Base-by-base conservation (phyloP, 2,329 filamentous ascomycete species). In the Paraphoma sp. region DNA sequence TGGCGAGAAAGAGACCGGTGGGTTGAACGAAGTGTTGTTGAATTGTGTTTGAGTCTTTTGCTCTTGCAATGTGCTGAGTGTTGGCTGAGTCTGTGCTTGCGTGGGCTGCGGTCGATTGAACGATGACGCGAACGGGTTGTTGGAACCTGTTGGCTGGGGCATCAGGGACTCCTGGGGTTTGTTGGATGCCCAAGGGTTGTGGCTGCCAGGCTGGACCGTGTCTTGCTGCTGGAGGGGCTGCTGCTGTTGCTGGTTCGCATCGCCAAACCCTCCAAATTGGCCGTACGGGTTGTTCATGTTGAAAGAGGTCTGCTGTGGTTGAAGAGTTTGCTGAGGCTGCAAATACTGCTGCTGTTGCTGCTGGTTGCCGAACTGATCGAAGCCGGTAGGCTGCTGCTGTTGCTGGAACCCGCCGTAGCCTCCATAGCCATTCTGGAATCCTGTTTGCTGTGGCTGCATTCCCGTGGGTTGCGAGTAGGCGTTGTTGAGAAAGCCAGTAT, bases 121-220 rank as follows among this genome's bases (percentile, higher is more conserved):
- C n/a, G 89, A 85, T 11, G 86, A 83, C 28, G 95, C 94, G 72
- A 99, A 99, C 2, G 95, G 95, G 74, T 99, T 99, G 82, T 99
- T 99, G 14, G 95, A 98, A 46, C 95, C 95, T 2, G 95, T 99
- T 3, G 91, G 89, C 73, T 92, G 90, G 4, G 93, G 90, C 73
- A 90, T 89, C 61, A 97, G 79, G 1, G 88, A 79, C 50, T 90
- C 84, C n/a, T 87, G 81, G 44, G 86, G 82, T 61, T 85, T 85
- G 48, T 75, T 72, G 9, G 69, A 68, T 23, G 92, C 90, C 92
- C 94, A 99, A 0, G 95, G 95, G 75, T 99, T 99, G 80, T 98
- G 96, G 76, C 87, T 96, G 36, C 93, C 93, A 23, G 93, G 83
- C 60, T 92, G 89, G 17, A 88, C 82, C 17, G 86, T 82, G 48